phyloP scores from a whole-genome alignment of 345 rosid species.

The Aquilaria yunnanensis region DNA sequence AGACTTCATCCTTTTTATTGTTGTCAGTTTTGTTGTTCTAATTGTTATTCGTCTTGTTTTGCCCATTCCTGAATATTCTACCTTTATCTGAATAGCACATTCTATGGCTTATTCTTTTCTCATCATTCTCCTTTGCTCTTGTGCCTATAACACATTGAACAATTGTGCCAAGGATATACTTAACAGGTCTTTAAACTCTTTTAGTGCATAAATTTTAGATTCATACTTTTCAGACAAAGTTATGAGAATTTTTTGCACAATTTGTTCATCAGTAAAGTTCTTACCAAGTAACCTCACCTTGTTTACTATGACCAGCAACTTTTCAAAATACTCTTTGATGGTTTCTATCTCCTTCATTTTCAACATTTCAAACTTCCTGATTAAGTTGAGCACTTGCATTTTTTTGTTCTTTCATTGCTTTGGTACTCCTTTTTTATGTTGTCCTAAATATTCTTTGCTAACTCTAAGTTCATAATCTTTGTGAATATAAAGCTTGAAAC shows the following conservation, averaged over 20 bases:
- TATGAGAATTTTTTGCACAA: too few species aligned
- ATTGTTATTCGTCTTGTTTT: not conserved
- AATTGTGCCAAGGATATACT: conserved; percentile 1
- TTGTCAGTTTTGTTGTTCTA: not conserved
- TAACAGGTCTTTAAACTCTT: not conserved
- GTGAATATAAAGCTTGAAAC: not conserved
- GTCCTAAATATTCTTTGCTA: not conserved
- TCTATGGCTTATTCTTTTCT: not conserved
- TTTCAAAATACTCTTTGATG: not conserved
- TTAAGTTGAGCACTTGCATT: not conserved
- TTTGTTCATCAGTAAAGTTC: too few species aligned
- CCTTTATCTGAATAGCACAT: not conserved
- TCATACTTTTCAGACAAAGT: too few species aligned
- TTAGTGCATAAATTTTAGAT: too few species aligned
- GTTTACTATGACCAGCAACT: not conserved
- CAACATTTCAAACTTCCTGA: not conserved
- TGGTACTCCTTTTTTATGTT: not conserved
- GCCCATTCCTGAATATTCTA: not conserved
- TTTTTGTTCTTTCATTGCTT: not conserved
- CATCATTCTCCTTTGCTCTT: too few species aligned
- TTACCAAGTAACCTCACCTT: too few species aligned
- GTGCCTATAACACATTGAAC: not conserved
- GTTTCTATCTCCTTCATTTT: not conserved
- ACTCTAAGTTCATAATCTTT: not conserved
- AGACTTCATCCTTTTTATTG: not conserved